These are phyloP conservation scores for Rauvolfia tetraphylla DNA, from an alignment of 257 asterid genomes.

Conservation along the genomic window DNA sequence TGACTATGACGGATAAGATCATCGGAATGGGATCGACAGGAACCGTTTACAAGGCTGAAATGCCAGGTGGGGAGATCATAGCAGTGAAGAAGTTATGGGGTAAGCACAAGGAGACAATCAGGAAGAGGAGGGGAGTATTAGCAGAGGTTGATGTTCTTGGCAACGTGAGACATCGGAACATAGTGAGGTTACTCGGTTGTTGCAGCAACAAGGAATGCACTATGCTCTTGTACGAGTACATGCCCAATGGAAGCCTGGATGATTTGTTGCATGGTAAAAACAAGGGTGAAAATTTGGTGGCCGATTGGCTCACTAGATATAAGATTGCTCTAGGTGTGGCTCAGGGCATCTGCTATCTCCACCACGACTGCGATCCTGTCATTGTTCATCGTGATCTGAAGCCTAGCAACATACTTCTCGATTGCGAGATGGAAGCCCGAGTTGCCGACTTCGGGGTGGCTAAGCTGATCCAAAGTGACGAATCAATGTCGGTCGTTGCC, in stretches of 20 bases:
- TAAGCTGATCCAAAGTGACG: conserved; percentile 58
- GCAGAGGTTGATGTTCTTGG: conserved; percentile 94
- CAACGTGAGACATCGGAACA: conserved; percentile 78
- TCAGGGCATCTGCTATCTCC: conserved; percentile 84
- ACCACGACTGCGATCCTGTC: conserved; percentile 83
- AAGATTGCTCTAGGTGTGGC: conserved; percentile 83
- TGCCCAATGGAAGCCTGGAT: conserved; percentile 88
- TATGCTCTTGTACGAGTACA: conserved; percentile 83
- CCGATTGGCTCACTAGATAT: conserved; percentile 70
- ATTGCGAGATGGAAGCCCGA: conserved; percentile 66
- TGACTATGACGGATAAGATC: conserved; percentile 50
- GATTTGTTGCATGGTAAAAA: conserved; percentile 72
- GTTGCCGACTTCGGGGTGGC: conserved; percentile 95
- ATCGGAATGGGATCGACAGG: conserved; percentile 88
- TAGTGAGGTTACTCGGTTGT: conserved; percentile 71
- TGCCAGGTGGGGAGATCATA: conserved; percentile 88
- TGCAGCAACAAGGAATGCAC: conserved; percentile 59
- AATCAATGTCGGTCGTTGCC: conserved; percentile 80
- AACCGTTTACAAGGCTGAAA: conserved; percentile 83
- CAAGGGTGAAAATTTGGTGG: conserved; percentile 48
- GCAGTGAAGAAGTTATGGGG: conserved; percentile 91
- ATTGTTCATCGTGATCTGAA: conserved; percentile 76
- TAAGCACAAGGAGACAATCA: conserved; percentile 53
- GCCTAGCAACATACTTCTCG: conserved; percentile 74
- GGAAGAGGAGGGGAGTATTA: conserved; percentile 58